These are phyloP conservation scores for Arachnomyces sp. DNA, from an alignment of 2,329 filamentous ascomycete species.

Conservation along the genomic window DNA sequence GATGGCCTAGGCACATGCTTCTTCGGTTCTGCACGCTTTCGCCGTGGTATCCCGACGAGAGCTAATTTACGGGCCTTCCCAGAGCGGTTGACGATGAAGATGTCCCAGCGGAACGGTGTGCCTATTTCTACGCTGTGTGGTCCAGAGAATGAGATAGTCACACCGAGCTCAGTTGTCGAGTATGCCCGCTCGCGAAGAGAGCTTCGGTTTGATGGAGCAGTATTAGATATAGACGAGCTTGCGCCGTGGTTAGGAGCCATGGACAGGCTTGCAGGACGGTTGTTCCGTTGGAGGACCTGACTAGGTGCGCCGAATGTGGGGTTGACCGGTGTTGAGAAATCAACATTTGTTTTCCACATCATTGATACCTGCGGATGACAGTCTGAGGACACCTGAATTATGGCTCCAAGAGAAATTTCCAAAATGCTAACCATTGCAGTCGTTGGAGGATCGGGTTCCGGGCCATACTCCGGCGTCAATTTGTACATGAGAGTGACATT, in stretches of 20 bases:
- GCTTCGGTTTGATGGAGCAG: slow-evolving; percentile 20
- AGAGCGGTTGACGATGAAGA: slow-evolving; percentile 54
- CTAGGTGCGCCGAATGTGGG: slow-evolving; percentile 39
- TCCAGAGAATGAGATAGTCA: slow-evolving; percentile 50
- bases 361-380: slow-evolving; percentile 39
- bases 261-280: slow-evolving; percentile 37
- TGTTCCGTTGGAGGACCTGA: slow-evolving; percentile 37
- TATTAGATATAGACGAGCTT: slow-evolving; percentile 6
- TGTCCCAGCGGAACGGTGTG: slow-evolving; percentile 45
- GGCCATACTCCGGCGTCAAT: slow-evolving; percentile 33
- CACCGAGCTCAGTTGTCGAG: slow-evolving; percentile 34
- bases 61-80: slow-evolving; percentile 46
- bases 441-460: slow-evolving; percentile 28
- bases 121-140: slow-evolving; percentile 43
- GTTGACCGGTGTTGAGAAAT: slow-evolving; percentile 40
- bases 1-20: slow-evolving; percentile 39
- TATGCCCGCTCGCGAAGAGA: slow-evolving; percentile 31
- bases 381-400: slow-evolving; percentile 31
- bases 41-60: slow-evolving; percentile 44
- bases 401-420: slow-evolving; percentile 39
- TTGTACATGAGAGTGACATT: slow-evolving; percentile 52
- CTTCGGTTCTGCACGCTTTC: slow-evolving; percentile 33
- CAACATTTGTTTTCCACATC: slow-evolving; percentile 42
- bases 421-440: slow-evolving; percentile 34
- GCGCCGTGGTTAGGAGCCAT: slow-evolving; percentile 20